Base-by-base conservation (phyloP, 768 basidiomycete species). In the Suillus variegatus region DNA sequence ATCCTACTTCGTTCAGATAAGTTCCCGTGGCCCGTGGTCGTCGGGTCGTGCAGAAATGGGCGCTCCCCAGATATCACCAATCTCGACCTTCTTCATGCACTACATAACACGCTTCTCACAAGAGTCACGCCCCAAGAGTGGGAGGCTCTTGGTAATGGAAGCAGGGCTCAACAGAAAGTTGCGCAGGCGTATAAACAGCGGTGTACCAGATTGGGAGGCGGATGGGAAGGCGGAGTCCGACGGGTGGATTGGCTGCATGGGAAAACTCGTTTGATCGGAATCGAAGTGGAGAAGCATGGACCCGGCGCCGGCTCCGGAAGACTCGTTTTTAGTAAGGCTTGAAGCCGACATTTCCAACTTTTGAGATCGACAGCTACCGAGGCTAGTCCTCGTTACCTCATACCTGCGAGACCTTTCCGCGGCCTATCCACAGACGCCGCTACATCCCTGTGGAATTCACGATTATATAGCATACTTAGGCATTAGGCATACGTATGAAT, bases 221-320 rank as follows among this genome's bases (percentile, higher is more conserved):
- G 86, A 14, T 89, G 88, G 88, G 86, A 88, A 35, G 81, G 82
- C 22, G 89, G 89, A n/a, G 86, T 91, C 36, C 82, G 87, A 55
- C 78, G 89, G 58, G 74, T 90, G 16, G 89, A 91, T 76, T 90
- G 86, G 82, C 78, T 91, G 54, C 85, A 85, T 22, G 81, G 83
- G 40, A 89, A 87, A 71, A 88, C 85, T 40, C 76, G 80, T 55
- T 72, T 91, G 44, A 79, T 86, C 40, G 89, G 89, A 32, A 80
- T 91, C 67, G 87, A 89, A 70, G 81, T 88, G 65, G 82, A 84
- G 70, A 85, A 82, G 66, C 76, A 78, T 56, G 70, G 74, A 9
- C 73, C 76, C 36, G 74, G 73, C n/a, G 73, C 73, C 47, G 71
- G 79, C 57, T 77, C 78, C 3, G 85, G 85, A 58, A 85, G 80